These are phyloP conservation scores for Orbilia oligospora DNA, from an alignment of 2,329 filamentous ascomycete genomes.

Conservation along the genomic window DNA sequence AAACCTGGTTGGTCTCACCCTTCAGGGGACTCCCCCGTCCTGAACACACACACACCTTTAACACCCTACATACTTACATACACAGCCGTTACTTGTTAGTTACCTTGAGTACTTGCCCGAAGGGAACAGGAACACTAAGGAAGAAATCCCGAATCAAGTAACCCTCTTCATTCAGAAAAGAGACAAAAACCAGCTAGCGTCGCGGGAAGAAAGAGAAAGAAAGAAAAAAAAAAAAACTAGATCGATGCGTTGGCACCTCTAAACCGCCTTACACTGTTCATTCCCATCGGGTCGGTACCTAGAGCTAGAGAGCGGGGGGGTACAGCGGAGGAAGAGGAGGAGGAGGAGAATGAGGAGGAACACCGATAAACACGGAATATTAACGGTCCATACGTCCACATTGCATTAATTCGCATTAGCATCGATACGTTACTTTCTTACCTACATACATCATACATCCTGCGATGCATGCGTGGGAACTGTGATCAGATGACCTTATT, in stretches of 20 bases:
- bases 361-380: conserved; percentile 26
- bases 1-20: conserved; percentile 53
- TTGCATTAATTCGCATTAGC: conserved; percentile 20
- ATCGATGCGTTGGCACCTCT: conserved; percentile 57
- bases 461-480: conserved; percentile 28
- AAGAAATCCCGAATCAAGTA: conserved; percentile 7
- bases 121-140: too few relatives aligned
- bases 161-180: neutral
- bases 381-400: conserved; percentile 21
- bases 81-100: conserved; percentile 8
- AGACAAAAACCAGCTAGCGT: neutral
- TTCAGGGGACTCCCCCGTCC: conserved; percentile 21
- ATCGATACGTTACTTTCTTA: too few relatives aligned
- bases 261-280: conserved; percentile 20
- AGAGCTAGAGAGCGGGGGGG: too few relatives aligned
- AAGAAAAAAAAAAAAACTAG: too few relatives aligned
- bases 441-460: neutral
- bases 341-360: too few relatives aligned
- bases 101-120: too few relatives aligned
- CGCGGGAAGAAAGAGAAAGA: too few relatives aligned
- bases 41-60: too few relatives aligned
- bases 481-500: conserved; percentile 44
- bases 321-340: neutral
- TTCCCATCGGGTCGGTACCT: too few relatives aligned
- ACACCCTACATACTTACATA: too few relatives aligned